Percentiles rank a stretch among this genome's conserved stretches.
Conservation (phyloP, 2,329 filamentous ascomycete genomes). For the Sphaceloma murrayae region DNA sequence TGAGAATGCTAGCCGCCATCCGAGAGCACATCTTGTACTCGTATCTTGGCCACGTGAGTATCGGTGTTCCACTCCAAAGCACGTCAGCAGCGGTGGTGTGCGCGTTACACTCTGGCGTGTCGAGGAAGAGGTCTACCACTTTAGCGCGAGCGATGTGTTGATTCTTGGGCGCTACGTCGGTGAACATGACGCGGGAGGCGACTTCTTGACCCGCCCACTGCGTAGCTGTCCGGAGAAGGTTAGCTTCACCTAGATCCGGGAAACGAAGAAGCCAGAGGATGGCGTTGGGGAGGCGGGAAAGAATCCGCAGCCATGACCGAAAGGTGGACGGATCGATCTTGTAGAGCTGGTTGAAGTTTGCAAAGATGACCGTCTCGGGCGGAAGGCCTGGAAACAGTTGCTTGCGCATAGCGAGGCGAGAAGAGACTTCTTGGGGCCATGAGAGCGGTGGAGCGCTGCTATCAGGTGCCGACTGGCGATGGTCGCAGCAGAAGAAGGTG, state of each 20-base stretch:
- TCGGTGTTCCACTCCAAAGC: conserved; percentile 87
- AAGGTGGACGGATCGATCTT: conserved; percentile 99
- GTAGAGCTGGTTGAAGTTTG: conserved; percentile 97
- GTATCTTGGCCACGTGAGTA: conserved; percentile 83
- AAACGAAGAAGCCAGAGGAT: conserved; percentile 95
- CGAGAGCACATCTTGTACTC: conserved; percentile 98
- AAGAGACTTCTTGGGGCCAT: conserved; percentile 75
- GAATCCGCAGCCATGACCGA: conserved; percentile 86
- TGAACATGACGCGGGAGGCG: conserved; percentile 81
- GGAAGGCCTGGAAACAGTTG: conserved; percentile 75
- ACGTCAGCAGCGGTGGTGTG: conserved; percentile 96
- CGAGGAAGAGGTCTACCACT: conserved; percentile 87
- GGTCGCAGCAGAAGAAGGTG: conserved; percentile 97
- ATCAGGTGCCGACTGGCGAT: conserved; percentile 79
- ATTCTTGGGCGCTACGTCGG: conserved; percentile 90
- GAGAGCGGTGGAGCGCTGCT: conserved; percentile 54
- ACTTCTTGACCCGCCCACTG: conserved; percentile 79
- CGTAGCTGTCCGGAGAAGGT: conserved; percentile 69
- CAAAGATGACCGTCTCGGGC: conserved; percentile 81
- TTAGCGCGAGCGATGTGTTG: conserved; percentile 87
- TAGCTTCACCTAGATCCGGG: conserved; percentile 81
- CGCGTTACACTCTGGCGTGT: conserved; percentile 96
- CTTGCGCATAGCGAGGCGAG: conserved; percentile 87
- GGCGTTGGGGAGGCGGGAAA: conserved; percentile 74
- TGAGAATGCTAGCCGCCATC: conserved; percentile 92